phyloP scores from a whole-genome alignment of 73 alveolate genomes.

The Blepharisma japonicum region DNA sequence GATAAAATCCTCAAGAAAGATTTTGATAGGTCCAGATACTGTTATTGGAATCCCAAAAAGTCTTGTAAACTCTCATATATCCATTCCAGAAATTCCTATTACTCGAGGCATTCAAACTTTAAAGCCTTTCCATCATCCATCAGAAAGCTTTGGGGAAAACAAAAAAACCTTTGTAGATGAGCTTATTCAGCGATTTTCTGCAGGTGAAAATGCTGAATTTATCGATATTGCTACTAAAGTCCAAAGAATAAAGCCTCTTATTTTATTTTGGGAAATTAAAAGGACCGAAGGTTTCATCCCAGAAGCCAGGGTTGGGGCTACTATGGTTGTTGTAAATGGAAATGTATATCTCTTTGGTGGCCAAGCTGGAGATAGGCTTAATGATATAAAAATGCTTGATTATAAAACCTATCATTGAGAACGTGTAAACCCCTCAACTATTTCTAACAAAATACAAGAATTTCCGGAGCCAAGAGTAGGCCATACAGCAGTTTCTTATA shows the following conservation, averaged over 20 bases:
- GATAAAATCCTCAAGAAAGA: too few relatives aligned
- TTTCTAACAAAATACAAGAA: neutral
- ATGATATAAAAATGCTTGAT: neutral
- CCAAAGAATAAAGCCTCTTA: neutral
- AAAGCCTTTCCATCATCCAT: too few relatives aligned
- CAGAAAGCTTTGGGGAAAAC: too few relatives aligned
- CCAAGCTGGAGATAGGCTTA: neutral
- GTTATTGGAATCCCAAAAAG: too few relatives aligned
- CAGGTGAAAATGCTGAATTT: neutral
- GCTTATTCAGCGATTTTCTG: neutral
- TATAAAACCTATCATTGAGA: neutral
- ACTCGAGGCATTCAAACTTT: too few relatives aligned
- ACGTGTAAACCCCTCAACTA: neutral
- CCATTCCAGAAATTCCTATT: too few relatives aligned
- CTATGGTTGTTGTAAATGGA: neutral
- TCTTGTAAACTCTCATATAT: too few relatives aligned
- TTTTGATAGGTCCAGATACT: too few relatives aligned
- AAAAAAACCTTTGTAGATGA: neutral
- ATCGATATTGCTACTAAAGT: neutral
- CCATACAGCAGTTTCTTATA: neutral
- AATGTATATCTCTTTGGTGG: conserved; percentile 24
- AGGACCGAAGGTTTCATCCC: conserved; percentile 12
- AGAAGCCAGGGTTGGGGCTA: conserved; percentile 6
- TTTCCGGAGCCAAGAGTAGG: neutral
- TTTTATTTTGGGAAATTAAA: neutral